These are phyloP conservation scores for Castanea crenata DNA, from an alignment of 306 rosid species.

Conservation along the genomic window DNA sequence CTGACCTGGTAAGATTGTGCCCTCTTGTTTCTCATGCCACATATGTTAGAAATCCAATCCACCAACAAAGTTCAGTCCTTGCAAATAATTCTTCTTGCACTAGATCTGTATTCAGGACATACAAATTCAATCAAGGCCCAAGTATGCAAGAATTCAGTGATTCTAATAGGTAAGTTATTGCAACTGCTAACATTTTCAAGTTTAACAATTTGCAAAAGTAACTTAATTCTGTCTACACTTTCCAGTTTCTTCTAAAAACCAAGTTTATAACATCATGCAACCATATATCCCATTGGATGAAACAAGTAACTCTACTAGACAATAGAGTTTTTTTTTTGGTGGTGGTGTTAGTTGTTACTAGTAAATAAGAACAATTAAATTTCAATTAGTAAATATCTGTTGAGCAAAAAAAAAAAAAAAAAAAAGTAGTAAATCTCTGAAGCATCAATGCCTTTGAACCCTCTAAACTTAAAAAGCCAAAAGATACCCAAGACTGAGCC, in stretches of 20 bases:
- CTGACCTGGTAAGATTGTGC: neutral
- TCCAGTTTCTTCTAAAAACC: neutral
- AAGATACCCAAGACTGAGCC: neutral
- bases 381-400: neutral
- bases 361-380: neutral
- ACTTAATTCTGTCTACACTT: neutral
- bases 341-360: neutral
- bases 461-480: neutral
- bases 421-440: neutral
- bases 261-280: neutral
- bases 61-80: neutral
- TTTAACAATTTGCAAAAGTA: neutral
- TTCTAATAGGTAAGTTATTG: neutral
- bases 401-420: neutral
- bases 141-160: neutral
- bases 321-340: neutral
- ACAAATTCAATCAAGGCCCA: neutral
- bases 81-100: neutral
- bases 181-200: neutral
- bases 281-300: neutral
- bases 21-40: neutral
- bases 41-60: neutral
- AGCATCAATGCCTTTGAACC: neutral
- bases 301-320: neutral
- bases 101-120: constrained; percentile 5